phyloP scores from a whole-genome alignment of 768 basidiomycete species.

The Tricholomella constricta region DNA sequence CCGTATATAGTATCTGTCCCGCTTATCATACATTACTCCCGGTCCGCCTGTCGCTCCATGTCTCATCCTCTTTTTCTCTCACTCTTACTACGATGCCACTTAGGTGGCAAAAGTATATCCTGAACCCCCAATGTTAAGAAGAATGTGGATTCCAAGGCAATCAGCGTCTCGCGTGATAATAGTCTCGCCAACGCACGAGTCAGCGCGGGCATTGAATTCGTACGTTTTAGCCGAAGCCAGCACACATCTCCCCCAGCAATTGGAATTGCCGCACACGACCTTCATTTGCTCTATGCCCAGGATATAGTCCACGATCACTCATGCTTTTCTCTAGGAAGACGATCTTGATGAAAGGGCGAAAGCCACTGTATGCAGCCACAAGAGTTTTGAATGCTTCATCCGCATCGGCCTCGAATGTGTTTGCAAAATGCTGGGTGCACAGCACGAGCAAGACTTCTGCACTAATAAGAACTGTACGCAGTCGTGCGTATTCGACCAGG shows the following conservation, averaged over 20 bases:
- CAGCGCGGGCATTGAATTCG: conserved; percentile 17
- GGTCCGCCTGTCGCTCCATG: too few species aligned
- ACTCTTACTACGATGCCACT: too few species aligned
- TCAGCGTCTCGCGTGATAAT: conserved; percentile 6
- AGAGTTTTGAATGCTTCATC: conserved; percentile 53
- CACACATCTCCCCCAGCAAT: background rate
- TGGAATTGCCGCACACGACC: conserved; percentile 1
- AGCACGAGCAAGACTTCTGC: conserved; percentile 56
- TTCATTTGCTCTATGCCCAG: conserved; percentile 10
- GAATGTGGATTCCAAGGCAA: conserved; percentile 1
- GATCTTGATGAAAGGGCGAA: conserved; percentile 52
- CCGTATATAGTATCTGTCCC: too few species aligned
- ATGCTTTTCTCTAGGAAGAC: conserved; percentile 56
- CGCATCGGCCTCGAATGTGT: conserved; percentile 47
- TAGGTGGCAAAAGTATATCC: too few species aligned
- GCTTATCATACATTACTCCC: too few species aligned
- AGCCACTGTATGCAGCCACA: conserved; percentile 60
- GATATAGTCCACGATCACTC: conserved; percentile 11
- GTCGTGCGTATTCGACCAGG: conserved; percentile 41
- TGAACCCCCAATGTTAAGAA: conserved; percentile 3
- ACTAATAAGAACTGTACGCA: conserved; percentile 46
- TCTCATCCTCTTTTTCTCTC: too few species aligned
- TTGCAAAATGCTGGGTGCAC: conserved; percentile 54
- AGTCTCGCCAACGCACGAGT: conserved; percentile 11
- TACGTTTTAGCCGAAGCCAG: conserved; percentile 18